Evolutionary conservation across 805 yeast species (phyloP).

Genomic region (Dipodascus albidus): DNA sequence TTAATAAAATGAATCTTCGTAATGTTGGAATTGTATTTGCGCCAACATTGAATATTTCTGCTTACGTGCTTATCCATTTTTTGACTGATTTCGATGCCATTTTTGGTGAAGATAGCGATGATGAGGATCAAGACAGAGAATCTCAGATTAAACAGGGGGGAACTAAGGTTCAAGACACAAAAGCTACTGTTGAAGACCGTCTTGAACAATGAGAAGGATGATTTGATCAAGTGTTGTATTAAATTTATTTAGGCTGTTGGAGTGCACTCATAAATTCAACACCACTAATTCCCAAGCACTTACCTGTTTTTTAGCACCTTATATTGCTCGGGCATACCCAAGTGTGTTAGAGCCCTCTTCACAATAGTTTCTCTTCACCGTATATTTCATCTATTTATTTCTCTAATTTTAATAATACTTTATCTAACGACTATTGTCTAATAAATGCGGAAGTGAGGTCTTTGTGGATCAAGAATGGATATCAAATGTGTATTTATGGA

Average conservation of each 20-base stretch:
- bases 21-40: slow-evolving; percentile 74
- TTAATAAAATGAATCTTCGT: slow-evolving; percentile 74
- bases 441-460: too few species aligned
- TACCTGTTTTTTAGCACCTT: too few species aligned
- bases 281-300: too few species aligned
- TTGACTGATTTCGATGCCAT: slow-evolving; percentile 52
- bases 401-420: background rate
- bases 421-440: background rate
- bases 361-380: background rate
- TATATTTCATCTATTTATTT: background rate
- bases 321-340: too few species aligned
- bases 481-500: too few species aligned
- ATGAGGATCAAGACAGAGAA: background rate
- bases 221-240: background rate
- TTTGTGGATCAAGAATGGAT: too few species aligned
- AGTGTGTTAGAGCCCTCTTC: too few species aligned
- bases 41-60: slow-evolving; percentile 63
- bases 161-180: background rate
- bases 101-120: slow-evolving; percentile 39
- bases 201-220: background rate
- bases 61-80: slow-evolving; percentile 46
- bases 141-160: background rate
- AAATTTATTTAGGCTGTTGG: too few species aligned
- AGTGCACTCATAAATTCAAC: too few species aligned
- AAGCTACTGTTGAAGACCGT: background rate